A percentile compares a stretch with the other conserved stretches of the same genome.
phyloP scores from a whole-genome alignment of 176 grass and related monocot genomes.

The Phyllostachys edulis region DNA sequence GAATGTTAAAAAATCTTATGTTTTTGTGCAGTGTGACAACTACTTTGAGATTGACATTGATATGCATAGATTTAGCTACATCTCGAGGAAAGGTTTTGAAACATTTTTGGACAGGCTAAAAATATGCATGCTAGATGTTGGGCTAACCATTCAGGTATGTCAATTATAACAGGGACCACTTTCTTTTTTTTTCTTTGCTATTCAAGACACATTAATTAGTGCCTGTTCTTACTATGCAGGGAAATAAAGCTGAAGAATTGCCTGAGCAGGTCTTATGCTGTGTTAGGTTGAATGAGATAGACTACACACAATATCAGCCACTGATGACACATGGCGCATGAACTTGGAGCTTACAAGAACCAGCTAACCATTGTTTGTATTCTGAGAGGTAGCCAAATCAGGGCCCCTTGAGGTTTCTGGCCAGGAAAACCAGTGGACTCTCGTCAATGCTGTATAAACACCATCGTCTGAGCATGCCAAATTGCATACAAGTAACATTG shows the following conservation, averaged over 20 bases:
- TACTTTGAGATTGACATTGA: constrained; percentile 98
- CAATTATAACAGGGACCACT: not conserved
- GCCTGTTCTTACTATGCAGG: constrained; percentile 46
- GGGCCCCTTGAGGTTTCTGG: constrained; percentile 24
- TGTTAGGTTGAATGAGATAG: constrained; percentile 84
- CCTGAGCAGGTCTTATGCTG: constrained; percentile 92
- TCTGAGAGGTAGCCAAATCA: constrained; percentile 25
- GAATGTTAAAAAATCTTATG: constrained; percentile 7
- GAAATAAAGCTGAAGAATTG: constrained; percentile 86
- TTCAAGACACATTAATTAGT: constrained; percentile 2
- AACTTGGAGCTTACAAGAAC: constrained; percentile 31
- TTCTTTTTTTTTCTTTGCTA: not conserved
- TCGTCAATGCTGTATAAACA: not conserved
- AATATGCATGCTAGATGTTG: constrained; percentile 78
- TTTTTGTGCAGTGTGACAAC: constrained; percentile 70
- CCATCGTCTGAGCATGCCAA: constrained; percentile 24
- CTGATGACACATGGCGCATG: constrained; percentile 51
- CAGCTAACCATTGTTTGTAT: constrained; percentile 42
- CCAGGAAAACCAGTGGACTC: not conserved
- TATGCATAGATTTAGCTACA: constrained; percentile 99
- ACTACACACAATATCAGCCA: constrained; percentile 74
- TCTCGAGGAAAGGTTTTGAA: constrained; percentile 94
- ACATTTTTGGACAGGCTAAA: constrained; percentile 92
- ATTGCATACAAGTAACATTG: constrained; percentile 21
- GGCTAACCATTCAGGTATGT: constrained; percentile 93